Evolutionary conservation across 192 early-diverging fungal genomes (phyloP), one percentile per base, ranked within the genome.

Genomic region (Linnemannia elongata): DNA sequence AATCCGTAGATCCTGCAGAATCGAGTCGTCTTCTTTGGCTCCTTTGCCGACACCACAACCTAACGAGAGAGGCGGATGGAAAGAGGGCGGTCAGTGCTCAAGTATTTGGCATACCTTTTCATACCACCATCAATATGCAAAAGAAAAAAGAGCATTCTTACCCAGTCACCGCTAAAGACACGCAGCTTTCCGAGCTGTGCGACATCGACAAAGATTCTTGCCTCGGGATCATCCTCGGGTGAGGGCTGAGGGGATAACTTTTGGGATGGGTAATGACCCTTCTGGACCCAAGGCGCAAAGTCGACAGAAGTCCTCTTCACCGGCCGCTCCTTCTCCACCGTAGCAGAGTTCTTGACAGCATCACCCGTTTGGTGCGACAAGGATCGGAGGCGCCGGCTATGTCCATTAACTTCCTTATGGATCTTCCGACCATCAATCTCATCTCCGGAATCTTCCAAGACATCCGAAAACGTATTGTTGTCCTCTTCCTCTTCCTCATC

Each of bases 111-210:
- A 3, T 52, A 6, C 30, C 30, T n/a, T 35, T 41, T 4, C 52
- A 20, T 13, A 5, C 71, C 33, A 41, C 10, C 9, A 30, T 10
- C 12, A 27, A 13, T 15, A 15, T 0, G 17, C 60, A 15, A 45
- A n/a, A 22, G 42, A 41, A 44, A 20, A 24, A 18, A 52, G 13
- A 4, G 15, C 0, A 35, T 74, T 36, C 89, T 78, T 81, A 90
- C 91, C 93, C 93, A 94, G 75, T 93, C 92, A 6, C 93, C 93
- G 77, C 93, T 94, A 42, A 92, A 92, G 13, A 91, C 89, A 33
- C 90, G 83, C n/a, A 91, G 88, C 24, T 77, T 89, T 4, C 90
- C 90, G 36, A 94, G 69, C 57, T 88, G 83, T 47, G 88, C 70
- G 3, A 93, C 82, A 75, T 90, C 85, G 17, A 94, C 89, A 86